phyloP scores from a whole-genome alignment of 1,139 yeast genomes.

The Sugiyamaella castrensis region DNA sequence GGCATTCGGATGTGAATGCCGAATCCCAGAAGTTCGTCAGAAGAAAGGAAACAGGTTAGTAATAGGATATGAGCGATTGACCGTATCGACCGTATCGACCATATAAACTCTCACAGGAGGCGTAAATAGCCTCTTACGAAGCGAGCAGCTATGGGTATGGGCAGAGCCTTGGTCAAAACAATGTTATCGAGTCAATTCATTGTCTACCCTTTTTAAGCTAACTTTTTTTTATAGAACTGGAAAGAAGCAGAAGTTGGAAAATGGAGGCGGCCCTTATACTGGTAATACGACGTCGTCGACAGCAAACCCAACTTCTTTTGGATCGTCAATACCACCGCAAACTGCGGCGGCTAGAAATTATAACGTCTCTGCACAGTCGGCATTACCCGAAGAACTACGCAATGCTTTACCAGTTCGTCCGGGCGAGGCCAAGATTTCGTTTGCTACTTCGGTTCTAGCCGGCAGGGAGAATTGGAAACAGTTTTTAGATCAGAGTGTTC shows the following conservation, averaged over 20 bases:
- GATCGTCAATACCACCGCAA: neutral
- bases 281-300: neutral
- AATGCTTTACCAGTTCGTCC: conserved; percentile 2
- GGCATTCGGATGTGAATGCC: conserved; percentile 73
- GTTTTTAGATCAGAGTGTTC: conserved; percentile 23
- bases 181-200: neutral
- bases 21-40: conserved; percentile 54
- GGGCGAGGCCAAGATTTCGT: conserved; percentile 3
- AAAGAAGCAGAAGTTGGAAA: conserved; percentile 4
- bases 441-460: neutral
- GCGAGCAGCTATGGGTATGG: conserved; percentile 3
- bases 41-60: conserved; percentile 33
- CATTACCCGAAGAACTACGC: conserved; percentile 11
- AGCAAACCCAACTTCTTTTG: neutral
- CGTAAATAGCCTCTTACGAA: too few species aligned
- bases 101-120: too few species aligned
- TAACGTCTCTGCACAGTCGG: conserved; percentile 16
- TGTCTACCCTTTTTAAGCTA: neutral
- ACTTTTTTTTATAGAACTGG: neutral
- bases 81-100: too few species aligned
- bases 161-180: neutral
- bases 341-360: conserved; percentile 1
- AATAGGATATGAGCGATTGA: neutral
- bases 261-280: neutral
- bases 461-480: conserved; percentile 18